Percentiles rank a stretch among this genome's conserved stretches.
phyloP scores from a whole-genome alignment of 2,329 filamentous ascomycete species.

The Monilinia fructicola region DNA sequence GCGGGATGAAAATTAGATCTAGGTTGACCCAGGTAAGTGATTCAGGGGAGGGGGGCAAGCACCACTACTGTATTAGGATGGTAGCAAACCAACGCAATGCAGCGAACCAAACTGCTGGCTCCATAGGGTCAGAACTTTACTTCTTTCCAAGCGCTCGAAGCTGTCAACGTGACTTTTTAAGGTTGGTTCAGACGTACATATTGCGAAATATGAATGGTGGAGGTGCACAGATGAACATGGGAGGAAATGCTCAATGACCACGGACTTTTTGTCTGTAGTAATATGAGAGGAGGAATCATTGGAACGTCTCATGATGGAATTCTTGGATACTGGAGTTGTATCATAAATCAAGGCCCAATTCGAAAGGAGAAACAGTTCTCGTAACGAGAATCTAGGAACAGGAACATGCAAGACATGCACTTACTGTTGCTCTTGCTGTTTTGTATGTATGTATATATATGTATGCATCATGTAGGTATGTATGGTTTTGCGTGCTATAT shows the following conservation, averaged over 20 bases:
- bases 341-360: not conserved
- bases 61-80: not conserved
- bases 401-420: not conserved
- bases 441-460: not conserved
- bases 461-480: not conserved
- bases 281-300: not conserved
- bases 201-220: slow-evolving; percentile 9
- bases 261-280: not conserved
- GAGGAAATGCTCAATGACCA: slow-evolving; percentile 5
- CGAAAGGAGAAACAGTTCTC: slow-evolving; percentile 12
- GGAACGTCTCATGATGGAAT: slow-evolving; percentile 6
- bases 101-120: not conserved
- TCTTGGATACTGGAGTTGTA: slow-evolving; percentile 2
- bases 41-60: slow-evolving; percentile 14
- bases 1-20: not conserved
- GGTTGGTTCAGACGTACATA: slow-evolving; percentile 4
- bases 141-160: slow-evolving; percentile 2
- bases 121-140: slow-evolving; percentile 6
- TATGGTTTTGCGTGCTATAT: not conserved
- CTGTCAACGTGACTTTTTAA: slow-evolving; percentile 8
- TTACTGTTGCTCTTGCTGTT: slow-evolving; percentile 6
- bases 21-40: not conserved
- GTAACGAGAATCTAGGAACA: slow-evolving; percentile 1
- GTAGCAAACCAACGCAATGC: not conserved
- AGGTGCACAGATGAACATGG: slow-evolving; percentile 11